Evolutionary conservation across 495 filamentous ascomycete genomes (phyloP).

Genomic region (Tirmania nivea): DNA sequence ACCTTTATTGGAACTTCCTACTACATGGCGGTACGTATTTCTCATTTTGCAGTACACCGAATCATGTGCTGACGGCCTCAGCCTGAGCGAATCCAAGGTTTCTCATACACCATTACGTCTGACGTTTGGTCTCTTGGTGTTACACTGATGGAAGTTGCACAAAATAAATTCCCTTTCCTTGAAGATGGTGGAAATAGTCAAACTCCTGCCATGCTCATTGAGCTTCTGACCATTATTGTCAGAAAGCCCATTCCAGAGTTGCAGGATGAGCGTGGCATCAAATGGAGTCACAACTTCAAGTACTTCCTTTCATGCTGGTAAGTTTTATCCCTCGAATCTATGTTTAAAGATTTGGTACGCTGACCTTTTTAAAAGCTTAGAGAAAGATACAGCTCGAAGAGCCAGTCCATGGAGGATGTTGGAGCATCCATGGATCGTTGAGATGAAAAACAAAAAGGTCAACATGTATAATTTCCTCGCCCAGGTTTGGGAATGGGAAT

Average conservation of each 20-base stretch:
- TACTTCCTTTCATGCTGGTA: slow-evolving; percentile 99
- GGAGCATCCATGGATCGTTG: slow-evolving; percentile 94
- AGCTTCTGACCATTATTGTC: slow-evolving; percentile 91
- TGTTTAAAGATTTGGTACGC: neutral
- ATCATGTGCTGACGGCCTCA: slow-evolving; percentile 6
- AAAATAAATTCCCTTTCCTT: slow-evolving; percentile 95
- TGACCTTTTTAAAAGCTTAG: slow-evolving; percentile 39
- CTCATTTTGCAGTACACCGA: neutral
- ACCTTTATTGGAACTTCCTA: slow-evolving; percentile 98
- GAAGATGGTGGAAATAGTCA: slow-evolving; percentile 33
- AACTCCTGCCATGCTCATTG: slow-evolving; percentile 44
- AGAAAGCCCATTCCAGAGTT: slow-evolving; percentile 86
- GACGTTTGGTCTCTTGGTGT: slow-evolving; percentile 97
- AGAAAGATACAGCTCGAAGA: slow-evolving; percentile 71
- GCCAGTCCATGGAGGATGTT: slow-evolving; percentile 97
- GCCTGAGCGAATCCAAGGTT: slow-evolving; percentile 87
- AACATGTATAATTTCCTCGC: slow-evolving; percentile 85
- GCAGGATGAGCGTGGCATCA: slow-evolving; percentile 81
- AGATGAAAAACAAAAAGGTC: slow-evolving; percentile 86
- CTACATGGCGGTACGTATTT: slow-evolving; percentile 56
- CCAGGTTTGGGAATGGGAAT: slow-evolving; percentile 88
- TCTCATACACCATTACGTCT: slow-evolving; percentile 93
- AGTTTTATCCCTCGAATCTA: slow-evolving; percentile 22
- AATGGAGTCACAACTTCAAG: slow-evolving; percentile 91
- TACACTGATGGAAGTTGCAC: slow-evolving; percentile 87